These are phyloP conservation scores for Eimeria falciformis DNA, from an alignment of 169 alveolate genomes.

Conservation along the genomic window DNA sequence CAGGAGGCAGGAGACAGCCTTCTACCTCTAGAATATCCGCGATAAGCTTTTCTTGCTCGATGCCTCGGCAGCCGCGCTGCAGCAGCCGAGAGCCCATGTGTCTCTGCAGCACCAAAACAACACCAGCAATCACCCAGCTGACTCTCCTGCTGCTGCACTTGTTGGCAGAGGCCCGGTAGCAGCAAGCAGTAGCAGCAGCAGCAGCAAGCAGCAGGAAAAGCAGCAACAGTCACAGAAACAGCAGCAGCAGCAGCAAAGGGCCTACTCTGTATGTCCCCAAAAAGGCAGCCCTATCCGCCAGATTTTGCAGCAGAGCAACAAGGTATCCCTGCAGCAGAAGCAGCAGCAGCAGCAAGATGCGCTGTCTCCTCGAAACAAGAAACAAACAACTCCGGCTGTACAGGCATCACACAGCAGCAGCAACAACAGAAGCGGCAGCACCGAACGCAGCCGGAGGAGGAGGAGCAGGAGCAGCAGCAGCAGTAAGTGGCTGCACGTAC, in stretches of 20 bases:
- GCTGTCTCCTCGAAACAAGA: not conserved
- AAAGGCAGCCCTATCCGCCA: slow-evolving; percentile 40
- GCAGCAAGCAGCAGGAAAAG: not conserved
- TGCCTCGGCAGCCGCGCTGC: slow-evolving; percentile 34
- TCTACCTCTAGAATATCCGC: slow-evolving; percentile 15
- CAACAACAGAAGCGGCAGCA: not conserved
- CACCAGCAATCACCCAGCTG: not conserved
- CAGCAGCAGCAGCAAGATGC: not conserved
- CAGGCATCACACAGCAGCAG: not conserved
- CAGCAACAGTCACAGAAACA: not conserved
- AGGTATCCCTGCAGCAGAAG: slow-evolving; percentile 32
- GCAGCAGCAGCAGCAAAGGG: slow-evolving; percentile 13
- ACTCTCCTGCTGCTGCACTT: not conserved
- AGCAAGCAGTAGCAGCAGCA: not conserved
- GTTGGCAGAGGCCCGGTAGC: not conserved
- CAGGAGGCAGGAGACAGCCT: not conserved
- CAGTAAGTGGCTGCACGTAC: slow-evolving; percentile 5
- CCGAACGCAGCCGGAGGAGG: not conserved
- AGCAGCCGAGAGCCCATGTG: slow-evolving; percentile 48
- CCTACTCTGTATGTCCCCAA: slow-evolving; percentile 24
- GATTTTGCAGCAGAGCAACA: slow-evolving; percentile 44
- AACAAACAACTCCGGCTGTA: too few species aligned
- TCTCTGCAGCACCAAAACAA: slow-evolving; percentile 26
- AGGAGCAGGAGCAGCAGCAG: slow-evolving; percentile 10
- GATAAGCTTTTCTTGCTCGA: slow-evolving; percentile 14